These are phyloP conservation scores for Scenedesmus sp. DNA, from an alignment of 163 green algal species.

Conservation along the genomic window DNA sequence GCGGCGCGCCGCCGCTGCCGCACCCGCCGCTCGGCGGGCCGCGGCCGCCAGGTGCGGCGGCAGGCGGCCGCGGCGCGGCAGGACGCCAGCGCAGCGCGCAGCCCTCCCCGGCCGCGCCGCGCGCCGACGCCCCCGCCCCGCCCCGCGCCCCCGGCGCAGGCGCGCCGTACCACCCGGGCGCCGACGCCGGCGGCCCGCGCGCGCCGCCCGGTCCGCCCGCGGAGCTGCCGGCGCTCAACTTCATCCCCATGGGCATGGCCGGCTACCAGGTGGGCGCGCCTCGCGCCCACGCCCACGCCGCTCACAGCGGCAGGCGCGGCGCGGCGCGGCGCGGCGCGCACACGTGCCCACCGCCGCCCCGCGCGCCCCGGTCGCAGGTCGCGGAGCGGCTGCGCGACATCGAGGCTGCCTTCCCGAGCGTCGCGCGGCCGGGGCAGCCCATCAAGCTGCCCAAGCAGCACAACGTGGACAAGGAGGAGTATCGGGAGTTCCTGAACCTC, in stretches of 20 bases:
- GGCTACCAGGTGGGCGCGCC: constrained; percentile 22
- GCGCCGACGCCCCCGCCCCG: background rate
- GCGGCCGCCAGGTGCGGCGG: background rate
- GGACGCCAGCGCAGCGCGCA: no score
- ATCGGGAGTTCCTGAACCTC: constrained; percentile 92
- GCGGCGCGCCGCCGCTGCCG: background rate
- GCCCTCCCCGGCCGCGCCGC: no score
- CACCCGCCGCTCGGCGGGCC: background rate
- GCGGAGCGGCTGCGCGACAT: constrained; percentile 34
- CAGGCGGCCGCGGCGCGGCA: no score
- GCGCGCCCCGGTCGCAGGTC: constrained; percentile 13
- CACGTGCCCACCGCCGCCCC: no score
- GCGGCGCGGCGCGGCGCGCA: background rate
- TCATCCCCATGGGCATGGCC: constrained; percentile 40
- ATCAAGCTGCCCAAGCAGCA: constrained; percentile 90
- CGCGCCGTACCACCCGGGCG: no score
- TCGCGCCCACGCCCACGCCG: background rate
- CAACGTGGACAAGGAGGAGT: constrained; percentile 90
- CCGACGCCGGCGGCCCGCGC: no score
- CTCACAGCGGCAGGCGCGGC: background rate
- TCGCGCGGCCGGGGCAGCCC: constrained; percentile 62
- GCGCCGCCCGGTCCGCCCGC: background rate
- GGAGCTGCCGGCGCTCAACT: background rate
- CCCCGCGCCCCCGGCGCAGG: background rate
- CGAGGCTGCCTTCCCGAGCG: constrained; percentile 68